Evolutionary conservation across 345 rosid genomes (phyloP).

Genomic region (Citrus cavaleriei): DNA sequence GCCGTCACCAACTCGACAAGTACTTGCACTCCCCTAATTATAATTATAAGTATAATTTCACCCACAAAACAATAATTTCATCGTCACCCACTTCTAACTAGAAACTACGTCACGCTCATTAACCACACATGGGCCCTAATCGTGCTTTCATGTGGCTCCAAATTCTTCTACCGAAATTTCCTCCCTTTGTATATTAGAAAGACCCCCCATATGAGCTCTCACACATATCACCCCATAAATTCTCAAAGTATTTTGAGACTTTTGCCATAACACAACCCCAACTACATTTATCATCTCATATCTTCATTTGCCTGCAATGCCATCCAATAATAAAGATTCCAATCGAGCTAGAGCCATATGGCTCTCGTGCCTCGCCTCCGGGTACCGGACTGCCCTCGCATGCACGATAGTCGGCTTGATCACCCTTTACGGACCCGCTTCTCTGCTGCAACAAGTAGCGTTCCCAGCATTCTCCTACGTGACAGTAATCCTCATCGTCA

Average conservation of each 20-base stretch:
- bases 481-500: slow-evolving; percentile 49
- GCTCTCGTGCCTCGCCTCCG: slow-evolving; percentile 62
- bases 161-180: background rate
- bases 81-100: background rate
- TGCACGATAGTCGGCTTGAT: slow-evolving; percentile 60
- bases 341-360: slow-evolving; percentile 50
- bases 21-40: background rate
- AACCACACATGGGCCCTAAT: slow-evolving; percentile 1
- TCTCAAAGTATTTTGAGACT: background rate
- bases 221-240: background rate
- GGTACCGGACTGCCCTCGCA: slow-evolving; percentile 72
- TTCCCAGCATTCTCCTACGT: slow-evolving; percentile 89
- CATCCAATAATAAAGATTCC: background rate
- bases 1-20: background rate
- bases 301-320: slow-evolving; percentile 9
- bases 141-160: slow-evolving; percentile 8
- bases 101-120: background rate
- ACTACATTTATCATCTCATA: background rate
- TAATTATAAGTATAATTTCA: background rate
- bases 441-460: slow-evolving; percentile 39
- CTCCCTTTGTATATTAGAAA: background rate
- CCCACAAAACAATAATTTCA: background rate
- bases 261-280: background rate
- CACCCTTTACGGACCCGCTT: slow-evolving; percentile 66
- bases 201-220: background rate